These are phyloP conservation scores for Cicer arietinum DNA, from an alignment of 306 rosid genomes.

Conservation along the genomic window DNA sequence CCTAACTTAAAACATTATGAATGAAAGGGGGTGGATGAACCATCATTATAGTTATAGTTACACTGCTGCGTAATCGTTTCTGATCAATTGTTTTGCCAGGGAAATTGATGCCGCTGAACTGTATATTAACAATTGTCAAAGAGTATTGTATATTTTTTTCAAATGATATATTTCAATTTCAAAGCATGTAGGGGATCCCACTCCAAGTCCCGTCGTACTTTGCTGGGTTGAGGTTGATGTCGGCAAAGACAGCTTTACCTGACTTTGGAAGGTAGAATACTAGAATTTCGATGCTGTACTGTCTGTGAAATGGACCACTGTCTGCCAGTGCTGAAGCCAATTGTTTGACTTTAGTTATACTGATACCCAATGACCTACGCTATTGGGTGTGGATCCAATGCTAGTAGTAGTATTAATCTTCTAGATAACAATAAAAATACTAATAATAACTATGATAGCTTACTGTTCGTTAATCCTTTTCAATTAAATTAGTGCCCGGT, in stretches of 20 bases:
- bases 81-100: too few species aligned
- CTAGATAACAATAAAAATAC: not conserved
- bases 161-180: too few species aligned
- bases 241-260: not conserved
- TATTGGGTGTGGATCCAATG: conserved; percentile 11
- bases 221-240: too few species aligned
- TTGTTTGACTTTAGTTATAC: conserved; percentile 8
- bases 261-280: conserved; percentile 2
- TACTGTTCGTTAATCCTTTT: conserved; percentile 4
- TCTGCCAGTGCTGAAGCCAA: not conserved
- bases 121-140: too few species aligned
- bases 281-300: conserved; percentile 5
- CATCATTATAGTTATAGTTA: too few species aligned
- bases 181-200: too few species aligned
- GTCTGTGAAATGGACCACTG: conserved; percentile 4
- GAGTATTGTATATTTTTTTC: too few species aligned
- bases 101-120: too few species aligned
- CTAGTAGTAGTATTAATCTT: not conserved
- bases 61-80: too few species aligned
- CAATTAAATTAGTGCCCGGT: conserved; percentile 34
- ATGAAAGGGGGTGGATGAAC: too few species aligned
- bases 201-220: too few species aligned
- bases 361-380: not conserved
- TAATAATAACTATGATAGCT: not conserved
- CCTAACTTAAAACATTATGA: too few species aligned